Percentiles rank a stretch among this genome's conserved stretches.
Evolutionary conservation across 208 protist genomes (phyloP).

Genomic region (Zelonia costaricensis): DNA sequence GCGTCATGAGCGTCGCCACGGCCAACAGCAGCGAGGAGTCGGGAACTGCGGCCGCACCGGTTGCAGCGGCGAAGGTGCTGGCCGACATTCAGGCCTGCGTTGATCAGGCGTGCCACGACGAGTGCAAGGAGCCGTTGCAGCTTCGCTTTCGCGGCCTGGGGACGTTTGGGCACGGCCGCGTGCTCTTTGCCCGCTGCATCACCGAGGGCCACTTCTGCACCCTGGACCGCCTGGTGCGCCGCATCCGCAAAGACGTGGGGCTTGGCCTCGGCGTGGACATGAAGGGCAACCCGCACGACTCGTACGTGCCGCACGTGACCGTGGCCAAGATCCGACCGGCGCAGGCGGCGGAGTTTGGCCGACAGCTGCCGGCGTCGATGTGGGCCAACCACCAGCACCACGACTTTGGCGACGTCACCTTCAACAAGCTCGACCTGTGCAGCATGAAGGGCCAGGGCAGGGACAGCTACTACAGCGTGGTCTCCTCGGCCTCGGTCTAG

Average conservation of each 20-base stretch:
- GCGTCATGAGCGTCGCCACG: conserved; percentile 62
- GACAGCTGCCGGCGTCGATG: conserved; percentile 50
- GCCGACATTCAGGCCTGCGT: conserved; percentile 42
- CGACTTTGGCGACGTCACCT: conserved; percentile 87
- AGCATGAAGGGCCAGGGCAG: conserved; percentile 56
- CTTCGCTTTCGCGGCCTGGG: conserved; percentile 83
- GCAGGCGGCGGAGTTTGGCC: conserved; percentile 51
- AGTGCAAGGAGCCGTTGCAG: conserved; percentile 49
- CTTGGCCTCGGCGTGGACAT: conserved; percentile 64
- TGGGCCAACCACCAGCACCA: conserved; percentile 77
- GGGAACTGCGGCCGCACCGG: neutral
- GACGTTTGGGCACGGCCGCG: conserved; percentile 76
- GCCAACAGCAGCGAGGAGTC: neutral
- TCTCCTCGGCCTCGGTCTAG: conserved; percentile 25
- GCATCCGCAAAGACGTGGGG: conserved; percentile 53
- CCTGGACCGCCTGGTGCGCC: conserved; percentile 60
- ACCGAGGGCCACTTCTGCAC: conserved; percentile 62
- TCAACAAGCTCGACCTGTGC: conserved; percentile 68
- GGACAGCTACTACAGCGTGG: conserved; percentile 77
- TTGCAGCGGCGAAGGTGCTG: conserved; percentile 16
- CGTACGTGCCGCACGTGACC: conserved; percentile 89
- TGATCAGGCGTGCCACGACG: conserved; percentile 38
- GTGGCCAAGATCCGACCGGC: conserved; percentile 77
- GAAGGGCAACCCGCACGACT: conserved; percentile 89
- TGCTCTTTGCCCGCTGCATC: conserved; percentile 73